phyloP scores from a whole-genome alignment of 306 rosid species.

The Castanea sativa region DNA sequence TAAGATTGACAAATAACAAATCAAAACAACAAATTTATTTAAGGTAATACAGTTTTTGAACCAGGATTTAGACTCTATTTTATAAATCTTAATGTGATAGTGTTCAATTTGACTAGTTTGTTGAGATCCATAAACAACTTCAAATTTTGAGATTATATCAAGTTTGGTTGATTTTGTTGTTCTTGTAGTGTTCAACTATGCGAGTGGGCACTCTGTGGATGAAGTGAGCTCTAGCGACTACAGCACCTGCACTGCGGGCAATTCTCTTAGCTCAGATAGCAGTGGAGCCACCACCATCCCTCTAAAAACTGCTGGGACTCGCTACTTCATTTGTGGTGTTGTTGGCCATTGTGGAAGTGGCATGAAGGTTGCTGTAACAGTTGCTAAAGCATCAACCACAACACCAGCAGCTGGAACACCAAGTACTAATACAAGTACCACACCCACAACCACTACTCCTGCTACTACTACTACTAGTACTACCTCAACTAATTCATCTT shows the following conservation, averaged over 20 bases:
- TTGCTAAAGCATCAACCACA: conserved; percentile 34
- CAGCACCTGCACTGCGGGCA: conserved; percentile 56
- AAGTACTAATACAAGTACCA: conserved; percentile 8
- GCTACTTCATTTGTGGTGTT: conserved; percentile 64
- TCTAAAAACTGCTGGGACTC: conserved; percentile 69
- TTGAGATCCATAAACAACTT: no score
- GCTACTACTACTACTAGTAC: conserved; percentile 24
- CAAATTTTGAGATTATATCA: no score
- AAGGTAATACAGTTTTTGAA: no score
- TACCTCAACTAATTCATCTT: conserved; percentile 33
- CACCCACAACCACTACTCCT: conserved; percentile 28
- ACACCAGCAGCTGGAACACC: conserved; percentile 32
- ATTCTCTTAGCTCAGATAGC: conserved; percentile 62
- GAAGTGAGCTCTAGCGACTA: conserved; percentile 77
- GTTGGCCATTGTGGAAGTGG: conserved; percentile 72
- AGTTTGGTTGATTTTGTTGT: not conserved
- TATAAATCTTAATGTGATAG: conserved; percentile 8
- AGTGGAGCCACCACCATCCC: conserved; percentile 66
- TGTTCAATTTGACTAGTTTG: conserved; percentile 36
- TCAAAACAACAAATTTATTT: no score
- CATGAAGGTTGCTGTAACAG: conserved; percentile 81
- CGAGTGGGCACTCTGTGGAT: conserved; percentile 77
- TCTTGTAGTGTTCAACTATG: conserved; percentile 67
- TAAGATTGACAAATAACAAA: no score
- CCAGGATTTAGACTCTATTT: not conserved